Base-by-base conservation (phyloP, 257 asterid species). In the Ocimum tenuiflorum region DNA sequence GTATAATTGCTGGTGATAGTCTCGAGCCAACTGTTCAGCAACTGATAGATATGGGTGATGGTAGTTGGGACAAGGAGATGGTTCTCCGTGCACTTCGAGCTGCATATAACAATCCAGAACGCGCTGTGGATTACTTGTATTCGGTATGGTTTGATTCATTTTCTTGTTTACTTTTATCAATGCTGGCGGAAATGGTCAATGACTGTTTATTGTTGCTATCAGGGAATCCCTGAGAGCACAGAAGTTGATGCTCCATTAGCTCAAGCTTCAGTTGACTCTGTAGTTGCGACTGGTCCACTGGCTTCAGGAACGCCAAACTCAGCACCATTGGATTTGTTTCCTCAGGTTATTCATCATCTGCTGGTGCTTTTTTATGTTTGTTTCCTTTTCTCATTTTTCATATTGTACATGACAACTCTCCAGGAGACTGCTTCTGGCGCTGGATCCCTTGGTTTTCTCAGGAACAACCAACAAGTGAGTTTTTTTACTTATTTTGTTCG, bases 41-140 rank as follows among this genome's bases (percentile, higher is more conserved):
- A 61, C 57, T 90, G 66, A 71, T 90, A 73, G 95, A 90, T 77
- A 80, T 90, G 94, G 96, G 97, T 9, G 97, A 96, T 51, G 97
- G 95, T 36, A 81, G 77, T 48, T 91, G 97, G 97, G 88, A 88
- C 79, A 86, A 75, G 70, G 91, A 88, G 73, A 84, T 80, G 6
- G 95, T 88, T 39, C 71, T 76, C 4, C 89, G 85, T 53, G 97
- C 97, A 22, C 94, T 91, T 75, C 84, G 80, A 22, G 97, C 96
- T 74, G 96, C 96, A 24, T 88, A 82, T 70, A 86, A 91, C 79
- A 91, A 91, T 75, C 85, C 82, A 10, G 85, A 80, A 64, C 70
- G 81, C 61, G 85, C 85, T 0, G 85, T 80, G 63, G 85, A 80
- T 74, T 80, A 80, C 77, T 65, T 80, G 69, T 89, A 86, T 79